Evolutionary conservation across 2,329 filamentous ascomycete genomes (phyloP), one percentile per base, ranked within the genome.

Genomic region (Tetracladium maxilliforme): DNA sequence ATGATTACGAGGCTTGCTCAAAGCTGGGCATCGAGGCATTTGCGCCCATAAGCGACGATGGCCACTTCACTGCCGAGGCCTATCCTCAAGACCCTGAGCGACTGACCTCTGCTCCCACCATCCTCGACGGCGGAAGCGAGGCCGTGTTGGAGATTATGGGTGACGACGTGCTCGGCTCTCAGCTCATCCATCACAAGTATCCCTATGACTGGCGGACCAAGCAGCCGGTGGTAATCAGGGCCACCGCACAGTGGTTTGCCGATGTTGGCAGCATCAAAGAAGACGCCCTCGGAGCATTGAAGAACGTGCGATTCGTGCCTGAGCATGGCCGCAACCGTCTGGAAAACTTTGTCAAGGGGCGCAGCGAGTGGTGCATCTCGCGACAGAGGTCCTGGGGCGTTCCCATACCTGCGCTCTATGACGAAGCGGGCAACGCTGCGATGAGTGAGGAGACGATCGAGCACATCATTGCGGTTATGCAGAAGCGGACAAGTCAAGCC

Each of bases 181-280:
- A 92, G 37, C 61, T 61, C 29, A 77, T 87, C 44, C 64, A 63
- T 26, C 90, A 98, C 58, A 95, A 93, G 49, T 95, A 95, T 45
- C 90, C 90, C 0, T 93, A 95, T 38, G 90, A 98, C 51, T 98
- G 90, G 90, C 69, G 90, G 27, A 92, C 87, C 1, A 98, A 95
- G 51, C 64, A 79, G 37, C 90, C 90, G 2, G 75, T 98, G 24
- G 83, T 98, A 31, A 70, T 92, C 17, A 62, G 90, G 35, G 87
- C 90, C 4, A 98, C 92, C 0, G 82, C 86, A 19, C 90, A 98
- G 51, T 98, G 90, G 90, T 98, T 98, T 44, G 84, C 90, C 8
- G 82, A 95, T 47, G 82, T 94, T 3, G 82, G 65, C 10, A 69
- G 64, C 25, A 87, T 95, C 48, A 92, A 92, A 39, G 57, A 68